Evolutionary conservation across 495 filamentous ascomycete genomes (phyloP).

Genomic region (Pyrenopolyporus hunteri): DNA sequence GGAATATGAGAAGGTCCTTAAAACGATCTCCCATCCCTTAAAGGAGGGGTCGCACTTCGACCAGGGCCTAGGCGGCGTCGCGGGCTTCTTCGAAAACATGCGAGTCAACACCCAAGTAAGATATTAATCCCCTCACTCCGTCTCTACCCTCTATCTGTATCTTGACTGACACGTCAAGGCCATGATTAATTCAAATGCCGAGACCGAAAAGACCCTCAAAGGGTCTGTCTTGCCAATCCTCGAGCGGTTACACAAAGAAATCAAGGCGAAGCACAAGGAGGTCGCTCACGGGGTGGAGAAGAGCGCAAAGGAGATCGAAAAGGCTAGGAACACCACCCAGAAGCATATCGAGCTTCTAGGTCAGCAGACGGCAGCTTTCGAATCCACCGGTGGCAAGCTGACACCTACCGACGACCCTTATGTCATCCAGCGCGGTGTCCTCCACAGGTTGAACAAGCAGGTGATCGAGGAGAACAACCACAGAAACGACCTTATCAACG

Average conservation of each 20-base stretch:
- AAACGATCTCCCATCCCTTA: conserved; percentile 87
- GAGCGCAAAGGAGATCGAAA: conserved; percentile 86
- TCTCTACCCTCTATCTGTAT: neutral
- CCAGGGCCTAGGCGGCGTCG: conserved; percentile 80
- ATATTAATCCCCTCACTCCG: neutral
- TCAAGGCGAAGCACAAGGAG: conserved; percentile 94
- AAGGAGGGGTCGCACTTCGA: conserved; percentile 91
- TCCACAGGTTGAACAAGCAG: conserved; percentile 86
- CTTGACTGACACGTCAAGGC: conserved; percentile 54
- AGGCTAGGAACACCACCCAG: conserved; percentile 83
- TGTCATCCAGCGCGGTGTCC: conserved; percentile 78
- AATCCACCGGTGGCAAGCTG: conserved; percentile 70
- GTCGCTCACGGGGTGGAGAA: conserved; percentile 83
- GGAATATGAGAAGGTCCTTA: conserved; percentile 93
- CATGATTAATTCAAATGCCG: conserved; percentile 82
- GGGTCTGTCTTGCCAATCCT: conserved; percentile 82
- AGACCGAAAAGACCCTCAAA: conserved; percentile 88
- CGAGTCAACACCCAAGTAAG: conserved; percentile 84
- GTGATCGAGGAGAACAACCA: conserved; percentile 94
- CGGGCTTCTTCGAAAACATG: conserved; percentile 91
- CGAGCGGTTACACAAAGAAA: conserved; percentile 89
- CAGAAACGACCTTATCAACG: conserved; percentile 82
- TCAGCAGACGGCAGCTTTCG: conserved; percentile 77
- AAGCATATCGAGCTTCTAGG: conserved; percentile 95
- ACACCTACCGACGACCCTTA: conserved; percentile 82